These are phyloP conservation scores for Sporobolus alterniflorus DNA, from an alignment of 202 grass and related monocot genomes.

Conservation along the genomic window DNA sequence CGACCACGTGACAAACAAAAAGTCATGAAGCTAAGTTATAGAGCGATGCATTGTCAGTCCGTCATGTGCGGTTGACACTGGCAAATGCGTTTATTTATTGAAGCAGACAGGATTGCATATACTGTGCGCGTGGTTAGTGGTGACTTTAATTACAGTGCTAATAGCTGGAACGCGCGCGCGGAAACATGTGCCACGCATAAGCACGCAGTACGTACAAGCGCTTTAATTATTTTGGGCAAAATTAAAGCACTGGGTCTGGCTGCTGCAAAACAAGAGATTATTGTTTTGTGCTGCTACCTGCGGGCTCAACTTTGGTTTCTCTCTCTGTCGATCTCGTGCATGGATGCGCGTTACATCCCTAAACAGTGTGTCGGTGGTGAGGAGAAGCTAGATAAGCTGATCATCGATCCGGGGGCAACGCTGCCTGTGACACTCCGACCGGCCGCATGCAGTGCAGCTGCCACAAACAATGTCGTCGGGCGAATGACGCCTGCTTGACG, in stretches of 20 bases:
- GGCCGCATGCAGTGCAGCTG: neutral
- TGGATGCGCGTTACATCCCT: neutral
- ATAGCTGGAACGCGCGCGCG: slow-evolving; percentile 14
- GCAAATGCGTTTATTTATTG: neutral
- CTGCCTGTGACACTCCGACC: neutral
- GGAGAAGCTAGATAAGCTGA: neutral
- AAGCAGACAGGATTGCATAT: neutral
- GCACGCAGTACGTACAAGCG: slow-evolving; percentile 6
- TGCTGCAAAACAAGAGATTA: slow-evolving; percentile 3
- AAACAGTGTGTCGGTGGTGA: neutral
- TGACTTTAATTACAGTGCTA: neutral
- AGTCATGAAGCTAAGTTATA: neutral
- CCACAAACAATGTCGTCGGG: neutral
- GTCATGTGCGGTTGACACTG: neutral
- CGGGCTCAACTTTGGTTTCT: neutral
- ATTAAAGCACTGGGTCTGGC: neutral
- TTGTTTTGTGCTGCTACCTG: neutral
- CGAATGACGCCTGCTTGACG: neutral
- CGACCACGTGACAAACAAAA: neutral
- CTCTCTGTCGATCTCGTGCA: neutral
- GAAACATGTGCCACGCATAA: slow-evolving; percentile 11
- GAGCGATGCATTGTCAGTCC: neutral
- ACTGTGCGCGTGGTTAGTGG: neutral
- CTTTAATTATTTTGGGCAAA: no score
- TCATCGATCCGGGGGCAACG: neutral